Conservation (phyloP, 441 rosid genomes). For the Hura crepitans region DNA sequence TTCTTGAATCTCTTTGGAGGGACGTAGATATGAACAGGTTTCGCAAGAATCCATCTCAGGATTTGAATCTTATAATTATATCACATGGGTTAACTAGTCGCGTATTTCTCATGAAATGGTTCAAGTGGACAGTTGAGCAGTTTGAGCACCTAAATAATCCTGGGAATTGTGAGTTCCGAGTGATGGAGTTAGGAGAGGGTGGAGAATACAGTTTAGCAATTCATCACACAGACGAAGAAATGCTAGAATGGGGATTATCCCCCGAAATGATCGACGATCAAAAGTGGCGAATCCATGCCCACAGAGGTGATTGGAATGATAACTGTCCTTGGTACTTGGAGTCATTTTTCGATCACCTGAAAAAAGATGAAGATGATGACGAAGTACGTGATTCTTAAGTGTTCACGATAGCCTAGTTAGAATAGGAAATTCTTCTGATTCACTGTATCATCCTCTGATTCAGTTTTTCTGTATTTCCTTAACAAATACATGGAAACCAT, state of each 20-base stretch:
- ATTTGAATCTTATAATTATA: constrained; percentile 74
- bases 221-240: constrained; percentile 74
- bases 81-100: constrained; percentile 81
- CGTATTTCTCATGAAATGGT: constrained; percentile 97
- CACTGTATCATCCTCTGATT: neutral
- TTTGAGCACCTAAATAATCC: constrained; percentile 69
- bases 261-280: constrained; percentile 84
- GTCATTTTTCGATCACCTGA: constrained; percentile 55
- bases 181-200: constrained; percentile 74
- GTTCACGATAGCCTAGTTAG: neutral
- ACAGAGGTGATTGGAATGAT: constrained; percentile 62
- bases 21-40: constrained; percentile 86
- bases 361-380: constrained; percentile 26
- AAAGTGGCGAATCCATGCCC: constrained; percentile 57
- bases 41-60: constrained; percentile 49
- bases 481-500: neutral
- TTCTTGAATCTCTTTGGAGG: constrained; percentile 94
- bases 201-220: constrained; percentile 88
- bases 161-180: constrained; percentile 66
- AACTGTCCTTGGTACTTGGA: constrained; percentile 64
- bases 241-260: constrained; percentile 74
- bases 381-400: constrained; percentile 18
- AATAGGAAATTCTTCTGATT: constrained; percentile 17
- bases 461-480: neutral
- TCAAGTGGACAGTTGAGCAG: constrained; percentile 91